These are phyloP conservation scores for Boletus vinaceobasis DNA, from an alignment of 768 basidiomycete genomes.

Conservation along the genomic window DNA sequence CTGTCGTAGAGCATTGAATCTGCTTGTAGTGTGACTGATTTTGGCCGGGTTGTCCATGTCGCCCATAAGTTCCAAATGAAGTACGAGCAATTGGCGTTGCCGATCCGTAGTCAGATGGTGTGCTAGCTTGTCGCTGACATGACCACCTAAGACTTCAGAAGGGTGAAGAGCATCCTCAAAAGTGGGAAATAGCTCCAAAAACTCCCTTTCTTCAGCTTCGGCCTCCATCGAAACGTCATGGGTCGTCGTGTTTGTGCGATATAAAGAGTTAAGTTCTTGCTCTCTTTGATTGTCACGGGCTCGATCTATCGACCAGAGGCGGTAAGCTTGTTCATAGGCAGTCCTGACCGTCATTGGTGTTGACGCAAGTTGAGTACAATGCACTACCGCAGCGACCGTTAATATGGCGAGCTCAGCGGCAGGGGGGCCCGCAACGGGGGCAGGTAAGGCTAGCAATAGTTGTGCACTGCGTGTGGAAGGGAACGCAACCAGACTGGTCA, in stretches of 20 bases:
- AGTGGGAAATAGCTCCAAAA: constrained; percentile 80
- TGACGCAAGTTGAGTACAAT: constrained; percentile 21
- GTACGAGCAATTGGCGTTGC: constrained; percentile 37
- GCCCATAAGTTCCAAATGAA: constrained; percentile 48
- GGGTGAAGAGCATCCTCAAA: constrained; percentile 59
- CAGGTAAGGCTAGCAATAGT: constrained; percentile 29
- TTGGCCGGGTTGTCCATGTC: background rate
- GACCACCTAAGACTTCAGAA: background rate
- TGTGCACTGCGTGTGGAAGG: constrained; percentile 49
- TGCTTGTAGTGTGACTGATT: background rate
- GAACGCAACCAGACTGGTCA: constrained; percentile 45
- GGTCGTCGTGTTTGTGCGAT: constrained; percentile 58
- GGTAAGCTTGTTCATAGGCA: constrained; percentile 64
- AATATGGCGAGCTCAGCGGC: constrained; percentile 38
- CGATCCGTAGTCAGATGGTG: constrained; percentile 30
- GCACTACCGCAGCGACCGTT: constrained; percentile 38
- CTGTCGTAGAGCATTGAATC: constrained; percentile 36
- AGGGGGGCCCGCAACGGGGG: constrained; percentile 8
- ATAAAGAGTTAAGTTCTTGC: constrained; percentile 67
- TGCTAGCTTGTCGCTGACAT: constrained; percentile 2
- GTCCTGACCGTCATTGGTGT: constrained; percentile 35
- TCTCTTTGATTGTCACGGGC: constrained; percentile 64
- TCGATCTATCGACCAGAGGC: constrained; percentile 83
- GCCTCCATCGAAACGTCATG: constrained; percentile 60
- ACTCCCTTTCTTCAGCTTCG: constrained; percentile 80